Evolutionary conservation across 2,329 filamentous ascomycete genomes (phyloP), one percentile per base, ranked within the genome.

Genomic region (Lasiodiplodia sp.): DNA sequence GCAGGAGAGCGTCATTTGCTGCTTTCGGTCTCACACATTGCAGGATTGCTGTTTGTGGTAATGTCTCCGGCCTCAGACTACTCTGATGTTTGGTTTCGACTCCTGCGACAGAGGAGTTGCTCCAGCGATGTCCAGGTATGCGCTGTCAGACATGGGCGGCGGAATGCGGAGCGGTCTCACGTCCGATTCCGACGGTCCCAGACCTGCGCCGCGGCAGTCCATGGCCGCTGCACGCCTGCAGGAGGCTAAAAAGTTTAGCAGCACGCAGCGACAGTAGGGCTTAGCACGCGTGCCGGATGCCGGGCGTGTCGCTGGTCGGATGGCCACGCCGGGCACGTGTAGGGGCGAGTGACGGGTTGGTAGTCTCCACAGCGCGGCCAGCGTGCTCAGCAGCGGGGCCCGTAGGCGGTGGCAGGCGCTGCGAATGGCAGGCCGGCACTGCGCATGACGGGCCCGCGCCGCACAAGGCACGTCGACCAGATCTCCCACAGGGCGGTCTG

Each of bases 161-260:
- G 60, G 60, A 64, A 64, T 64, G 60, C 60, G 60, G 60, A 64
- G 60, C 60, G 52, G 60, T 64, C 51, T 52, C 60, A 64, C 44
- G 60, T 18, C 40, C 3, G 58, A 23, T 23, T 28, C 25, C 57
- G 40, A 44, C 40, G 25, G 44, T 28, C 23, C 60, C 44, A 52
- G 60, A 28, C 28, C 4, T 28, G 31, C 57, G 38, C 57, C n/a
- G 57, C 58, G 58, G 58, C 58, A 40, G 16, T 23, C 40, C 8
- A 49, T 44, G 31, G 58, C 40, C 37, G 56, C 56, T 23, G 56
- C 34, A 16, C 14, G 6, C 56, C 53, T 28, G n/a, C 56, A 23
- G 11, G n/a, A 23, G 10, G 18, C 34, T 25, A n/a, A 25, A 37
- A 14, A 28, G 34, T 18, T 18, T n/a, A 25, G 21, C 56, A 18